A percentile compares a stretch with the other conserved stretches of the same genome.
These are phyloP conservation scores for Talaromyces sp. DNA, from an alignment of 2,329 filamentous ascomycete genomes.

Conservation along the genomic window DNA sequence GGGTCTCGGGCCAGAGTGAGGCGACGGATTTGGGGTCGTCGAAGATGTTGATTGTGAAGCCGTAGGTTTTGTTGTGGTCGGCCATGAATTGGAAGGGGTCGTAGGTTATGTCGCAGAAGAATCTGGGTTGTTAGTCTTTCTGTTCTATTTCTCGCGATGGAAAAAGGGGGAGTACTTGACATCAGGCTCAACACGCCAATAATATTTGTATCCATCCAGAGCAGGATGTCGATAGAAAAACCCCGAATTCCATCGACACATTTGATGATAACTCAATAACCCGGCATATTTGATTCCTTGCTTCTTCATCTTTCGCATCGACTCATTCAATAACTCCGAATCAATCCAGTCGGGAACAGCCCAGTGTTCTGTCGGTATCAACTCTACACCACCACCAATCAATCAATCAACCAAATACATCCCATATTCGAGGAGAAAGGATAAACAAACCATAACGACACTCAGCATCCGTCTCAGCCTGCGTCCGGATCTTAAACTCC, in stretches of 20 bases:
- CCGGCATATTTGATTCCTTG: constrained; percentile 85
- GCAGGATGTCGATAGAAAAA: constrained; percentile 96
- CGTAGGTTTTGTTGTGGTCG: constrained; percentile 97
- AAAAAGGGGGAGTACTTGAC: constrained; percentile 60
- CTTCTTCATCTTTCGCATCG: constrained; percentile 73
- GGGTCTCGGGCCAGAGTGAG: constrained; percentile 86
- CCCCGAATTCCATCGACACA: constrained; percentile 99
- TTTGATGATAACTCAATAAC: constrained; percentile 90
- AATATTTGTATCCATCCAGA: constrained; percentile 75
- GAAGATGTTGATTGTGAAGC: constrained; percentile 96
- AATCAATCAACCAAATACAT: neutral
- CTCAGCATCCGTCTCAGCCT: constrained; percentile 78
- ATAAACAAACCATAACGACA: constrained; percentile 70
- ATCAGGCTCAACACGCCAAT: constrained; percentile 98
- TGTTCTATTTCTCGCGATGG: neutral
- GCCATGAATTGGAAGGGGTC: constrained; percentile 98
- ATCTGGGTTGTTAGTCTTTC: neutral
- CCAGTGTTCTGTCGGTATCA: constrained; percentile 93
- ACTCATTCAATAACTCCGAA: constrained; percentile 75
- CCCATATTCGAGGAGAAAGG: neutral
- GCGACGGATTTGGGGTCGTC: constrained; percentile 82
- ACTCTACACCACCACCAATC: constrained; percentile 48
- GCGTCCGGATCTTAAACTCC: constrained; percentile 85
- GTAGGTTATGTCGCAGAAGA: constrained; percentile 98
- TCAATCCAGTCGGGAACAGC: constrained; percentile 89